Conservation (phyloP, 768 basidiomycete species). For the Leccinum arenicola region DNA sequence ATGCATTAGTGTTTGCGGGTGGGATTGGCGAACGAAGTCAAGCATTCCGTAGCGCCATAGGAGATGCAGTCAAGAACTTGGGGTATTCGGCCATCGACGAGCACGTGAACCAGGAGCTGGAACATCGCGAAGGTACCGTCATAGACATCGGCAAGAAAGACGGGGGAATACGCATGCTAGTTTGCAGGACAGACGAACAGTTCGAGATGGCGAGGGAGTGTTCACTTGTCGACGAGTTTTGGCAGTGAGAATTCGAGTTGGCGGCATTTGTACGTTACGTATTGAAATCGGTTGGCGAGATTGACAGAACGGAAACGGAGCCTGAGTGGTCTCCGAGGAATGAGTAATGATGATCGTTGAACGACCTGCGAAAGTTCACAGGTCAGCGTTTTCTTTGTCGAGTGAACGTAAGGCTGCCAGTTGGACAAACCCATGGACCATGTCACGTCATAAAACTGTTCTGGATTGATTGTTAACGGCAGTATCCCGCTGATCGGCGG, state of each 20-base stretch:
- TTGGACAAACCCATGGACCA: neutral
- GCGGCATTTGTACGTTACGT: neutral
- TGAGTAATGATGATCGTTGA: neutral
- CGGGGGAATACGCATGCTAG: slow-evolving; percentile 40
- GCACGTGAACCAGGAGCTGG: slow-evolving; percentile 43
- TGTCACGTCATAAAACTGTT: neutral
- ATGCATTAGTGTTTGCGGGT: slow-evolving; percentile 83
- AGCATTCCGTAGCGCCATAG: slow-evolving; percentile 58
- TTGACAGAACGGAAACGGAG: neutral
- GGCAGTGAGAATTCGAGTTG: slow-evolving; percentile 10
- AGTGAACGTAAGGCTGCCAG: neutral
- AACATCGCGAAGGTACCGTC: slow-evolving; percentile 38
- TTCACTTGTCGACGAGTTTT: slow-evolving; percentile 17
- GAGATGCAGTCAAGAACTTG: slow-evolving; percentile 51
- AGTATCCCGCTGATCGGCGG: neutral
- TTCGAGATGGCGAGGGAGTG: slow-evolving; percentile 48
- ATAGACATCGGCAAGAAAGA: slow-evolving; percentile 42
- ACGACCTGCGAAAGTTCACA: neutral
- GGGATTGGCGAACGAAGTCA: slow-evolving; percentile 81
- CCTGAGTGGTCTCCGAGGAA: neutral
- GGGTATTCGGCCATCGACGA: slow-evolving; percentile 51
- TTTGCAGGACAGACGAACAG: slow-evolving; percentile 70
- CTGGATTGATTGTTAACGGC: neutral
- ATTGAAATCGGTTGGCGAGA: neutral
- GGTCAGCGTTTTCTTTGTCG: neutral